These are phyloP conservation scores for Teratosphaeria epicoccoides DNA, from an alignment of 2,329 filamentous ascomycete species.

Conservation along the genomic window DNA sequence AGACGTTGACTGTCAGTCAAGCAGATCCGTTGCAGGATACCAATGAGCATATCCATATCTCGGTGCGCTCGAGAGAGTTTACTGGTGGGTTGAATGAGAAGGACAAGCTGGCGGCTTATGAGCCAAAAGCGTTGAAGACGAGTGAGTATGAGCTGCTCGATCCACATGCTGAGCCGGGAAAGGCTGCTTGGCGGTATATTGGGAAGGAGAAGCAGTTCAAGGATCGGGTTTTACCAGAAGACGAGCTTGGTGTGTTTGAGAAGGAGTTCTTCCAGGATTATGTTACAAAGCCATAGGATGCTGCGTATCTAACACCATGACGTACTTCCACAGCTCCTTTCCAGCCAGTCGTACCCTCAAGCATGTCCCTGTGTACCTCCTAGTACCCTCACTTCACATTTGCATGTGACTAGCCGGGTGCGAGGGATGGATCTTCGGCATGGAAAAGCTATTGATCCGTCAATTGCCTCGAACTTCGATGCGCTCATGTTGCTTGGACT, in stretches of 20 bases:
- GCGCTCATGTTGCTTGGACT: too few relatives aligned
- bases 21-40: constrained; percentile 32
- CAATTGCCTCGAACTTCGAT: too few relatives aligned
- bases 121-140: not conserved
- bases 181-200: not conserved
- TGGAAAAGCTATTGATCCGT: too few relatives aligned
- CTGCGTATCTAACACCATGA: too few relatives aligned
- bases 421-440: too few relatives aligned
- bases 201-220: not conserved
- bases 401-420: too few relatives aligned
- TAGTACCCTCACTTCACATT: too few relatives aligned
- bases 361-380: too few relatives aligned
- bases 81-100: not conserved
- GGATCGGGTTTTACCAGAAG: not conserved
- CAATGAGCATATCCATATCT: constrained; percentile 41
- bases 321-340: too few relatives aligned
- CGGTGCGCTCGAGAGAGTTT: constrained; percentile 28
- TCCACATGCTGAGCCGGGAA: not conserved
- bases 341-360: too few relatives aligned
- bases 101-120: not conserved
- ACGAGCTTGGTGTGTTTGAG: not conserved
- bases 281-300: not conserved
- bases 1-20: constrained; percentile 20
- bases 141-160: not conserved
- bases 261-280: not conserved